Evolutionary conservation across 2,329 filamentous ascomycete species (phyloP).

Genomic region (Chrysosporium queenslandicum): DNA sequence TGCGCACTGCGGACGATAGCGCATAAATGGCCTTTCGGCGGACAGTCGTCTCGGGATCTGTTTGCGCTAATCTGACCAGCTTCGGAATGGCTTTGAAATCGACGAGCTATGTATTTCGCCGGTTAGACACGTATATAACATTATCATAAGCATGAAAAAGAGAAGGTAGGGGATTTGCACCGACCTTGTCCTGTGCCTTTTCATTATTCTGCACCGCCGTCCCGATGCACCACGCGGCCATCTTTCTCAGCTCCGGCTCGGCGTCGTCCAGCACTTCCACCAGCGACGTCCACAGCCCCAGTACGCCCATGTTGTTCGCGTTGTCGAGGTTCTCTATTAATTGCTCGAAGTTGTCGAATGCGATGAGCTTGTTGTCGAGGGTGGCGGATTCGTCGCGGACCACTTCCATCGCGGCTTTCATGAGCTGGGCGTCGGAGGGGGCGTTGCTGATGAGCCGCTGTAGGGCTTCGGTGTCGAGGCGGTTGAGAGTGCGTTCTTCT

Average conservation of each 20-base stretch:
- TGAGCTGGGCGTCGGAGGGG: conserved; percentile 81
- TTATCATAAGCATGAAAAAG: conserved; percentile 34
- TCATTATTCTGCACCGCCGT: conserved; percentile 96
- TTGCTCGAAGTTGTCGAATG: conserved; percentile 93
- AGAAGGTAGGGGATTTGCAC: conserved; percentile 19
- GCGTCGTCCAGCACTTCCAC: conserved; percentile 57
- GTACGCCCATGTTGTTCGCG: conserved; percentile 77
- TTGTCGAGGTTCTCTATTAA: conserved; percentile 90
- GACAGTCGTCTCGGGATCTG: conserved; percentile 52
- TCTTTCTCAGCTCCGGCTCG: conserved; percentile 63
- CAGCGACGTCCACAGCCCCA: conserved; percentile 74
- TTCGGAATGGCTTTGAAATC: conserved; percentile 56
- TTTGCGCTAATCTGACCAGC: conserved; percentile 55
- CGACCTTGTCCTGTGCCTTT: conserved; percentile 64
- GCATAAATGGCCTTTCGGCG: conserved; percentile 84
- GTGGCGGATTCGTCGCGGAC: conserved; percentile 57
- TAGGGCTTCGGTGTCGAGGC: conserved; percentile 24
- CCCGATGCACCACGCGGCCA: conserved; percentile 89
- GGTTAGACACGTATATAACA: conserved; percentile 21
- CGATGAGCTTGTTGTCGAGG: conserved; percentile 66
- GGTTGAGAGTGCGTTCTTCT: conserved; percentile 14
- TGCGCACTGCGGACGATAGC: conserved; percentile 73
- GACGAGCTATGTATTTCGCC: conserved; percentile 36
- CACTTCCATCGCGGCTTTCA: conserved; percentile 72
- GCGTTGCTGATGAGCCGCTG: conserved; percentile 47